These are phyloP conservation scores for Singerocomus rubriflavus DNA, from an alignment of 1,284 basidiomycete genomes.

Conservation along the genomic window DNA sequence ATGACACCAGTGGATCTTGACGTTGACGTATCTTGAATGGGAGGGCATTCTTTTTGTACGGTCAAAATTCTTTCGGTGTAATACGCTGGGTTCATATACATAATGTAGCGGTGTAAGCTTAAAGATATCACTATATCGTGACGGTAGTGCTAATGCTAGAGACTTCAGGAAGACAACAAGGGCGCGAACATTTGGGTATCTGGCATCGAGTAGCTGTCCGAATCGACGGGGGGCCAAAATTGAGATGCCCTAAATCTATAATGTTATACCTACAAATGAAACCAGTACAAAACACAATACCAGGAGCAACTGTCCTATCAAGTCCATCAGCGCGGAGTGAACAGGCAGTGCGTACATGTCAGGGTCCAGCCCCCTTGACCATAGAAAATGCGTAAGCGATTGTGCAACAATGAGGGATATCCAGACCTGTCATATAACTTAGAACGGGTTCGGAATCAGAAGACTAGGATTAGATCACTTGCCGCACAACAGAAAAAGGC, in stretches of 20 bases:
- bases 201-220: background rate
- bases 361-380: constrained; percentile 82
- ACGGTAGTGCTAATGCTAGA: background rate
- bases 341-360: constrained; percentile 93
- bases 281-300: constrained; percentile 72
- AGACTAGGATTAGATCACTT: constrained; percentile 30
- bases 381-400: constrained; percentile 74
- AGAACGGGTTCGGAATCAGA: background rate
- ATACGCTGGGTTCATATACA: background rate
- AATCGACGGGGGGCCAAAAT: background rate
- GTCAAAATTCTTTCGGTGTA: background rate
- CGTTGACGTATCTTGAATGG: constrained; percentile 25
- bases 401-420: constrained; percentile 71
- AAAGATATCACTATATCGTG: background rate
- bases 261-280: constrained; percentile 34
- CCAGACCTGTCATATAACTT: constrained; percentile 46
- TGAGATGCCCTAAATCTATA: constrained; percentile 8
- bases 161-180: background rate
- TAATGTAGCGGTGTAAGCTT: constrained; percentile 3
- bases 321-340: constrained; percentile 87
- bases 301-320: constrained; percentile 85
- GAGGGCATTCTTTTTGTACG: background rate
- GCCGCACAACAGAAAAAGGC: constrained; percentile 75
- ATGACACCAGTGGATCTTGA: constrained; percentile 33
- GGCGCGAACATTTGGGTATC: background rate